A percentile compares a stretch with the other conserved stretches of the same genome.
phyloP scores from a whole-genome alignment of 805 yeast genomes.

The Starmera quercuum region DNA sequence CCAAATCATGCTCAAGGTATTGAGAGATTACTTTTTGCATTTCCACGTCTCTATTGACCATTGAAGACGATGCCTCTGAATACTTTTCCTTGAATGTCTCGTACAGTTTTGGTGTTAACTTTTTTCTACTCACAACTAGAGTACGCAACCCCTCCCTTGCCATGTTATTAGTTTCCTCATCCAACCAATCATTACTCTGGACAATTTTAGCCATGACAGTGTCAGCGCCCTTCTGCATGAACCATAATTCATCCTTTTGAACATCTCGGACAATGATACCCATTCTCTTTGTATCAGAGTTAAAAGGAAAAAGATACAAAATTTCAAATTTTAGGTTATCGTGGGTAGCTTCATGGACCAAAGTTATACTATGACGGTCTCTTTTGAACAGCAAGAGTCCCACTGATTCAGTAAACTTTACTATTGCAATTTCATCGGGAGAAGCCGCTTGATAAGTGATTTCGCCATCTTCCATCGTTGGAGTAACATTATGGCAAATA shows the following conservation, averaged over 20 bases:
- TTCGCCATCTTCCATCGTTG: conserved; percentile 72
- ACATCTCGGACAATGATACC: conserved; percentile 72
- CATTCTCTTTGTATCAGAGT: conserved; percentile 94
- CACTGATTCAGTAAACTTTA: conserved; percentile 78
- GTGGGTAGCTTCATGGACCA: conserved; percentile 56
- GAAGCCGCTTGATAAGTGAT: conserved; percentile 93
- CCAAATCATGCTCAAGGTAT: conserved; percentile 75
- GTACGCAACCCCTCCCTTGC: conserved; percentile 98
- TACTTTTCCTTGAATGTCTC: conserved; percentile 60
- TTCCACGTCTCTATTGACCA: conserved; percentile 69
- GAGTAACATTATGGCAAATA: conserved; percentile 96
- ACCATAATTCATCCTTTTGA: conserved; percentile 67
- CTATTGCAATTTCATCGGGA: conserved; percentile 97
- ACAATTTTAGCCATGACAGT: conserved; percentile 86
- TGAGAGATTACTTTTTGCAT: conserved; percentile 64
- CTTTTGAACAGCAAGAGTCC: conserved; percentile 77
- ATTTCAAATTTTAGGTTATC: conserved; percentile 52
- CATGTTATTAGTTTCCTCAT: conserved; percentile 96
- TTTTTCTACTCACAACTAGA: conserved; percentile 85
- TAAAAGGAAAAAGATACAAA: conserved; percentile 85
- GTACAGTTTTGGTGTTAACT: conserved; percentile 43
- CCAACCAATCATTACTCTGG: conserved; percentile 87
- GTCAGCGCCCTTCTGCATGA: conserved; percentile 93
- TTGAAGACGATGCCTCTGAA: conserved; percentile 64
- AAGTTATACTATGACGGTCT: conserved; percentile 68